Evolutionary conservation across 164 flowering plant genomes (phyloP).

Genomic region (Piper longum): DNA sequence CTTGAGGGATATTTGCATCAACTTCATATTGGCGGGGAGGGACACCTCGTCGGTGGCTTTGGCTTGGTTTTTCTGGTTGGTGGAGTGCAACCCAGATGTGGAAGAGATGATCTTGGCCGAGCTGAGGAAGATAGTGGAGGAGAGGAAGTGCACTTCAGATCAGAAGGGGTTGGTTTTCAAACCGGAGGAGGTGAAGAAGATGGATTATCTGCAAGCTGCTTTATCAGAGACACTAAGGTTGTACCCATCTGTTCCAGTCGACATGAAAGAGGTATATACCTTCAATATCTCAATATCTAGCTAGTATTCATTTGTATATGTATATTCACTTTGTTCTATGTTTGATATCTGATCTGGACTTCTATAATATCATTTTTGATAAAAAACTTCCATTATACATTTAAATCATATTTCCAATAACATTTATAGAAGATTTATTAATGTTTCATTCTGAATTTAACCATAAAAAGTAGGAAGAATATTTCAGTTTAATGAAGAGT

Average conservation of each 20-base stretch:
- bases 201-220: slow-evolving; percentile 93
- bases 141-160: slow-evolving; percentile 13
- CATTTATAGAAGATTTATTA: too few relatives aligned
- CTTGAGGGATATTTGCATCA: slow-evolving; percentile 75
- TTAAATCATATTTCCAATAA: too few relatives aligned
- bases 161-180: slow-evolving; percentile 23
- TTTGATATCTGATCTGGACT: too few relatives aligned
- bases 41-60: slow-evolving; percentile 91
- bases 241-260: slow-evolving; percentile 87
- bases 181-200: slow-evolving; percentile 80
- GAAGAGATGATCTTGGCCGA: slow-evolving; percentile 56
- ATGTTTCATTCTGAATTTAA: too few relatives aligned
- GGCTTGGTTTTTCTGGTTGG: slow-evolving; percentile 90
- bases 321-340: too few relatives aligned
- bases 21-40: slow-evolving; percentile 85
- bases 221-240: slow-evolving; percentile 75
- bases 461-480: too few relatives aligned
- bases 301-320: not conserved
- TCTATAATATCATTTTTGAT: too few relatives aligned
- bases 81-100: slow-evolving; percentile 40
- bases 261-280: slow-evolving; percentile 75
- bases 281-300: not conserved
- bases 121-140: slow-evolving; percentile 24
- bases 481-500: too few relatives aligned
- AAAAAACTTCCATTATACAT: too few relatives aligned